Percentiles rank a stretch among this genome's conserved stretches.
Evolutionary conservation across 1,284 basidiomycete genomes (phyloP).

Genomic region (Phellopilus nigrolimitatus): DNA sequence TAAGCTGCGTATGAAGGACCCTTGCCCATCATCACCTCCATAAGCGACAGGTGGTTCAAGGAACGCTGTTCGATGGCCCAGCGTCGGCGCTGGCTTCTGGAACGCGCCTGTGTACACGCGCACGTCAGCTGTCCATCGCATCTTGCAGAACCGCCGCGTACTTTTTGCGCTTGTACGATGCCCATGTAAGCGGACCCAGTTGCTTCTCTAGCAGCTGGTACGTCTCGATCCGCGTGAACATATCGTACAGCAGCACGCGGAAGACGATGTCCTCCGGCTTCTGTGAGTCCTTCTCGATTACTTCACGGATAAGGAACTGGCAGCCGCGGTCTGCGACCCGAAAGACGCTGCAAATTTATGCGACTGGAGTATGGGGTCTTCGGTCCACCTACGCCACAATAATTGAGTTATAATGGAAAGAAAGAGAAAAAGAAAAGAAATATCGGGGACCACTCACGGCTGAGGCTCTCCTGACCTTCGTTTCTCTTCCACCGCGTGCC

Average conservation of each 20-base stretch:
- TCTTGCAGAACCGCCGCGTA: slow-evolving; percentile 45
- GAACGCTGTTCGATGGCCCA: slow-evolving; percentile 37
- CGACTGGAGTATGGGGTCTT: slow-evolving; percentile 43
- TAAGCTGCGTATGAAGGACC: slow-evolving; percentile 40
- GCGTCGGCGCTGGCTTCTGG: slow-evolving; percentile 54
- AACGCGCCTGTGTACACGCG: slow-evolving; percentile 60
- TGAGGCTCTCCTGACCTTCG: slow-evolving; percentile 41
- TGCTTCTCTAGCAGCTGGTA: slow-evolving; percentile 48
- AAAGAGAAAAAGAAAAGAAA: slow-evolving; percentile 11
- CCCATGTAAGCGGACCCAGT: slow-evolving; percentile 50
- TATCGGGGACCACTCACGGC: too few relatives aligned
- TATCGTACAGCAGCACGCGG: slow-evolving; percentile 55
- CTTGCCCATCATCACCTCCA: slow-evolving; percentile 51
- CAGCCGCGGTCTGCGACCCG: slow-evolving; percentile 55
- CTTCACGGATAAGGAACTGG: slow-evolving; percentile 54
- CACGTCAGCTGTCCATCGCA: slow-evolving; percentile 34
- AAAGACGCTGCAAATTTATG: slow-evolving; percentile 60
- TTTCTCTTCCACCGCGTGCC: slow-evolving; percentile 50
- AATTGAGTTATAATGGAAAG: slow-evolving; percentile 7
- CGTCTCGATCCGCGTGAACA: slow-evolving; percentile 56
- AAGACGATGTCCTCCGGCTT: slow-evolving; percentile 49
- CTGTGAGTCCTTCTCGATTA: slow-evolving; percentile 59
- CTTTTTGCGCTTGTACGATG: slow-evolving; percentile 39
- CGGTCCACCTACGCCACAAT: slow-evolving; percentile 50
- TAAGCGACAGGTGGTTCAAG: slow-evolving; percentile 49